Base-by-base conservation (phyloP, 2,329 filamentous ascomycete genomes). In the Fusarium sacchari region DNA sequence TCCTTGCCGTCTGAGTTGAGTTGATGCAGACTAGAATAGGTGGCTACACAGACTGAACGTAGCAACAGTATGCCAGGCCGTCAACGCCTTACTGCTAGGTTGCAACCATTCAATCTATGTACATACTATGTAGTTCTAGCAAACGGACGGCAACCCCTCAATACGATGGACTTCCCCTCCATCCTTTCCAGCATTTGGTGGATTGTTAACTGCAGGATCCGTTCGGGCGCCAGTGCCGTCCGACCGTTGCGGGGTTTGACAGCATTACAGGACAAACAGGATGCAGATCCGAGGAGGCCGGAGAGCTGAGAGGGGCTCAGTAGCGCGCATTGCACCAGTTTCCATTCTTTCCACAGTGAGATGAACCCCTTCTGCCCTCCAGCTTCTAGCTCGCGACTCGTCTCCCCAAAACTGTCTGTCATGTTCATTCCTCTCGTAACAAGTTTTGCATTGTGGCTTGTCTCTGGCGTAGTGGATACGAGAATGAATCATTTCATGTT, bases 161-260 rank as follows among this genome's bases (percentile, higher is more conserved):
- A 60, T 50, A 44, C 50, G 56, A 59, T 60, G 30, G 49, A 58
- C 67, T 64, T 59, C 64, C 62, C 67, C 71, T 61, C 72, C 58
- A 64, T 63, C 61, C 55, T 50, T 56, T 64, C 30, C 17, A 46
- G n/a, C 30, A 56, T 40, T 44, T 52, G 60, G 64, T 65, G 61
- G 63, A 65, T 64, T 75, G 44, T 65, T 72, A 36, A 53, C 50
- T 72, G 59, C 64, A 75, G 71, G 76, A 72, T 67, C 62, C 75
- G 50, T 76, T 69, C 71, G 68, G 71, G 63, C 75, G 66, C 74
- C 76, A 75, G 66, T 75, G 69, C 76, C 76, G 72, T 64, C 72
- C 67, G 72, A 77, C 76, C 76, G 70, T 75, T 78, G 76, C 76
- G 76, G 76, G 76, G 76, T 76, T 74, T 67, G 66, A 62, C 60